These are phyloP conservation scores for Purpureocillium takamizusanense DNA, from an alignment of 2,329 filamentous ascomycete species.

Conservation along the genomic window DNA sequence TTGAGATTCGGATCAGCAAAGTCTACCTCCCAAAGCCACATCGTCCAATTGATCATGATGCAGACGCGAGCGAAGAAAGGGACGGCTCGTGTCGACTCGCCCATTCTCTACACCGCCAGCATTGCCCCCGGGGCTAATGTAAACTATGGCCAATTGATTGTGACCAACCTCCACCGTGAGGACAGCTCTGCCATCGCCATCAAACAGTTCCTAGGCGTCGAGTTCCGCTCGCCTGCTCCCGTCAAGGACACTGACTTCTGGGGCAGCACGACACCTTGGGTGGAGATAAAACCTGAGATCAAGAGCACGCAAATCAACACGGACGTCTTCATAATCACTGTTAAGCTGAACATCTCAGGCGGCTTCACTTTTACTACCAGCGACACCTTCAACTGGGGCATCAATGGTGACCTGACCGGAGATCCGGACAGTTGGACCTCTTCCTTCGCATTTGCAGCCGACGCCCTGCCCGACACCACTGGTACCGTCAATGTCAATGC, in stretches of 20 bases:
- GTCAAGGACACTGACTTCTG: neutral
- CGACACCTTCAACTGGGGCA: neutral
- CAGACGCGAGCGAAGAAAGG: too few species aligned
- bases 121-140: neutral
- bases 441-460: neutral
- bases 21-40: too few species aligned
- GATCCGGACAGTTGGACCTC: neutral
- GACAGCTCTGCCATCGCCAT: neutral
- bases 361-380: neutral
- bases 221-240: neutral
- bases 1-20: too few species aligned
- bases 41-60: too few species aligned
- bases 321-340: neutral
- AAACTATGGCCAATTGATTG: neutral
- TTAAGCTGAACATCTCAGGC: neutral
- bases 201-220: neutral
- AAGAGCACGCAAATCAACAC: neutral
- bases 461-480: neutral
- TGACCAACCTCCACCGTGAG: constrained; percentile 1
- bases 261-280: neutral
- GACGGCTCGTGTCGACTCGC: too few species aligned
- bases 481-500: neutral
- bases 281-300: neutral
- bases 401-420: constrained; percentile 1
- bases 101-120: neutral